These are phyloP conservation scores for Dactylellina cionopaga DNA, from an alignment of 2,329 filamentous ascomycete genomes.

Conservation along the genomic window DNA sequence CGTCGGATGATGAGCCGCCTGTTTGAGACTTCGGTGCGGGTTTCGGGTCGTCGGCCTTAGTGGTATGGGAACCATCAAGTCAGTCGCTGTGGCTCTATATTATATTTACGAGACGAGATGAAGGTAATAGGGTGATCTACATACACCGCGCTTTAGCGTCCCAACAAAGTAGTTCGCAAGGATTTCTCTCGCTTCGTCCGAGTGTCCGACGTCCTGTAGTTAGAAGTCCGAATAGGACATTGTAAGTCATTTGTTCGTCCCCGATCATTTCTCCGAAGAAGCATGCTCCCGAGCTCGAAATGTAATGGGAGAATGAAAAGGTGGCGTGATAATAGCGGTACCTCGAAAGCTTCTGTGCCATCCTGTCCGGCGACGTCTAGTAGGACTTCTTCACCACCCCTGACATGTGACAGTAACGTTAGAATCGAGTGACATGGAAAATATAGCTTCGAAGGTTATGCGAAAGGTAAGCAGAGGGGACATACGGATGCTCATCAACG, in stretches of 20 bases:
- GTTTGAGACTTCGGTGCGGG: not conserved
- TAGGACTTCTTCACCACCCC: constrained; percentile 97
- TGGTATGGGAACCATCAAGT: not conserved
- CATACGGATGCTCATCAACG: constrained; percentile 92
- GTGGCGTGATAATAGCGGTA: constrained; percentile 48
- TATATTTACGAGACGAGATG: not conserved
- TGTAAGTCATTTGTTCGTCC: too few species aligned
- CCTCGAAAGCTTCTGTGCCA: constrained; percentile 93
- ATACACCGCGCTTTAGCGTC: constrained; percentile 80
- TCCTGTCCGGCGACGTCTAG: constrained; percentile 96
- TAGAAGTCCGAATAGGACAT: not conserved
- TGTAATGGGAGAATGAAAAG: not conserved
- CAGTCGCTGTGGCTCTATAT: not conserved
- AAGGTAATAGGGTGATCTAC: constrained; percentile 57
- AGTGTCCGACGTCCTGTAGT: constrained; percentile 86
- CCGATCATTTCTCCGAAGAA: not conserved
- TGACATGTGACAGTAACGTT: constrained; percentile 61
- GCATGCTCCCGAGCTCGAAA: not conserved
- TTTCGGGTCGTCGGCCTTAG: constrained; percentile 35
- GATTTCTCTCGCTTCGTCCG: constrained; percentile 96
- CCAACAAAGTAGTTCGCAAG: constrained; percentile 80
- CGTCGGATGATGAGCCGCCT: constrained; percentile 4
- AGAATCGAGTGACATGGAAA: constrained; percentile 32
- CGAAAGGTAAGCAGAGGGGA: constrained; percentile 59
- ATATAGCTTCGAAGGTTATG: constrained; percentile 12